Base-by-base conservation (phyloP, 768 basidiomycete species). In the Naematelia aurantialba region DNA sequence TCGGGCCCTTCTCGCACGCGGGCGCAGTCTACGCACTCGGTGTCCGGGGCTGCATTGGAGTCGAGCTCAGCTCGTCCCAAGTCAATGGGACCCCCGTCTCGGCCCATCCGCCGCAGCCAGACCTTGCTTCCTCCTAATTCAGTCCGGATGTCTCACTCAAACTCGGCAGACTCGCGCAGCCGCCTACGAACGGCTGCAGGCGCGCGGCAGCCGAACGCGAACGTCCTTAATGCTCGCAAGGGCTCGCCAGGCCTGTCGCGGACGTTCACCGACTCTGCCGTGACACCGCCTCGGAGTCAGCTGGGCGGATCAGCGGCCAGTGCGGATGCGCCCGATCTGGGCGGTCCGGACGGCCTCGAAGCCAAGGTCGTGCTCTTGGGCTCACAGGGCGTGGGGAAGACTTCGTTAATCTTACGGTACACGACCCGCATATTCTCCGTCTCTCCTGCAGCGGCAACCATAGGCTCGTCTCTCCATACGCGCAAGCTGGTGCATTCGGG, bases 341-440 rank as follows among this genome's bases (percentile, higher is more conserved):
- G 68, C 12, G 67, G 65, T 27, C 63, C 66, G 11, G 71, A 72
- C 44, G 67, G 67, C 1, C 51, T 76, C 0, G 74, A 76, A 54
- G 74, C 72, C 12, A 76, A 76, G 52, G 70, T 76, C 11, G 74
- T 76, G 11, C 45, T 76, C 4, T 65, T 76, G 12, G 74, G 74
- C 5, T 70, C 70, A 5, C 70, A 70, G 44, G 73, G 70, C 50
- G 72, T 73, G 11, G 74, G 74, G 21, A 76, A 76, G 56, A 74
- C 74, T 3, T 72, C 72, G 21, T 54, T 76, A 25, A 74, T 76
- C 30, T 56, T 69, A 12, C 64, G 74, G 10, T 76, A 70, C 52
- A 73, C 70, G 2, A 68, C 67, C n/a, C 49, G 69, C 1, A 50
- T 24, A 3, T 76, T 72, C 60, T 49, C 61, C 8, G 52, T 59